Base-by-base conservation (phyloP, 2,329 filamentous ascomycete species). In the Coniochaeta ligniaria region DNA sequence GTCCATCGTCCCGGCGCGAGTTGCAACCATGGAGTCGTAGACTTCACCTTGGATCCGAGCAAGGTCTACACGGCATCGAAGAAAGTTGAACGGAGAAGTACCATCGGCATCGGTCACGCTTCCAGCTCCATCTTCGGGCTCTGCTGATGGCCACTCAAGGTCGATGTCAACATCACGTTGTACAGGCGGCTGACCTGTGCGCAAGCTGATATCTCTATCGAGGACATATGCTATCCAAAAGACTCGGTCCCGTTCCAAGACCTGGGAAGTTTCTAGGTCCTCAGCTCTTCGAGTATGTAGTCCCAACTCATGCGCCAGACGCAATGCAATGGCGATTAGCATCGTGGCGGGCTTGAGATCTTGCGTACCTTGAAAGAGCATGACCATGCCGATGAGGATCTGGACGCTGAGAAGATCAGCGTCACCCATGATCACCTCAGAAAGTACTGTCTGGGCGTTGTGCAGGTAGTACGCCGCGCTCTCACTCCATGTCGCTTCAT, bases 181-280 rank as follows among this genome's bases (percentile, higher is more conserved):
- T 54, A 69, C 62, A 24, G 67, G 64, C 11, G 67, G 65, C 57
- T 68, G 67, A 63, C 65, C 64, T 24, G 62, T 63, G 57, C 65
- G 65, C 65, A 69, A 65, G 60, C 67, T 68, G 57, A 69, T 60
- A 60, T 69, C 67, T 63, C 64, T 67, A 60, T 68, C 67, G 58
- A 72, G 66, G 52, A 71, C 63, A 62, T 72, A 72, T 24, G 66
- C 68, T 55, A 71, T 59, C 69, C 70, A 72, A 60, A 72, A 70
- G 58, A 71, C 69, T 57, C 62, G 59, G 45, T 60, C 64, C 11
- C 67, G 67, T 63, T 71, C 65, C 60, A 63, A 62, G 17, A 60
- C 63, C 58, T 62, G 28, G 36, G 58, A 16, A 60, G 64, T 7
- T 59, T 61, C 64, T 60, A 68, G 55, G 56, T 64, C 59, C 61